phyloP scores from a whole-genome alignment of 2,329 filamentous ascomycete genomes.

The Beauveria pseudobassiana region DNA sequence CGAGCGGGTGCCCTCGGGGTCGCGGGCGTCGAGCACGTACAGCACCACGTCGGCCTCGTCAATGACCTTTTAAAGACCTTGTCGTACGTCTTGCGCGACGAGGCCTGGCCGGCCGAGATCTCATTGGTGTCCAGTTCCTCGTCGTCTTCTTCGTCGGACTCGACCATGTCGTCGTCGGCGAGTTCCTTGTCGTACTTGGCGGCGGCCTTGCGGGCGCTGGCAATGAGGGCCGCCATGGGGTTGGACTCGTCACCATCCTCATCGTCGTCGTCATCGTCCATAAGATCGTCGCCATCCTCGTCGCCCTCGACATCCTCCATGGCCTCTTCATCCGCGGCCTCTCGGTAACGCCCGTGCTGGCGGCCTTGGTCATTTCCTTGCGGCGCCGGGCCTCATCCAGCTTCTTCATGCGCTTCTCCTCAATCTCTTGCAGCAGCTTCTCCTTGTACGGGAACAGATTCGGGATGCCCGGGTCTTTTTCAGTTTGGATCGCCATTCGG shows the following conservation, averaged over 20 bases:
- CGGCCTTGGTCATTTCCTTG: constrained; percentile 64
- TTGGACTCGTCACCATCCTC: constrained; percentile 64
- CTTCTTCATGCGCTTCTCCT: constrained; percentile 76
- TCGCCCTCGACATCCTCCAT: constrained; percentile 34
- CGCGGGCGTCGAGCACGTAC: constrained; percentile 87
- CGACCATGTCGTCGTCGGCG: constrained; percentile 51
- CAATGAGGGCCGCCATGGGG: constrained; percentile 86
- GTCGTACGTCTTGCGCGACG: constrained; percentile 82
- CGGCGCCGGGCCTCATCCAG: constrained; percentile 67
- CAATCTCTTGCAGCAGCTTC: constrained; percentile 87
- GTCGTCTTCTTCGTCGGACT: constrained; percentile 40
- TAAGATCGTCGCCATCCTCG: constrained; percentile 40
- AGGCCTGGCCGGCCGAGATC: constrained; percentile 44
- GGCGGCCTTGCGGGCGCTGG: constrained; percentile 73
- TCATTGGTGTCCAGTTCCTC: constrained; percentile 47
- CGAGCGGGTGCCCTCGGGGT: constrained; percentile 84
- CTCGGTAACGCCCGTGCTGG: constrained; percentile 44
- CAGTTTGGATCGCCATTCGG: constrained; percentile 87
- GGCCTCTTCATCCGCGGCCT: constrained; percentile 29
- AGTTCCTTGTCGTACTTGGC: constrained; percentile 63
- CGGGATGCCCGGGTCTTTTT: constrained; percentile 96
- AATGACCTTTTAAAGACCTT: constrained; percentile 93
- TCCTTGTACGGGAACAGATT: constrained; percentile 98
- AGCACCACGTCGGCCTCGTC: constrained; percentile 84
- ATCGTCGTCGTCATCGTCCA: constrained; percentile 42